These are phyloP conservation scores for Fusarium sp. DNA, from an alignment of 2,329 filamentous ascomycete genomes.

Conservation along the genomic window DNA sequence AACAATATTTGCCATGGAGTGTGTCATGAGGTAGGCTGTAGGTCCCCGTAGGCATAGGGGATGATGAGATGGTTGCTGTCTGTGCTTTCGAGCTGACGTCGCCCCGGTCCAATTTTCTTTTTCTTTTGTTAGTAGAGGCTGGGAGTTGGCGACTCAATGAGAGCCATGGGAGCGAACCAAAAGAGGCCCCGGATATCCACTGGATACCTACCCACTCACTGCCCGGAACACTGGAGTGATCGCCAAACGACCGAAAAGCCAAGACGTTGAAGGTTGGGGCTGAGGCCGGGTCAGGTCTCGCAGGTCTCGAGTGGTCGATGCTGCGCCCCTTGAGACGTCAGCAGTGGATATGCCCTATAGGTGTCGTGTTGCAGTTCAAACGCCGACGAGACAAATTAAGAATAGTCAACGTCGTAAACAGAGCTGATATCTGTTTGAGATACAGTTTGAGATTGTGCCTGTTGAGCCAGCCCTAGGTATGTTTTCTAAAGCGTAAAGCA, in stretches of 20 bases:
- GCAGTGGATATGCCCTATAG: constrained; percentile 32
- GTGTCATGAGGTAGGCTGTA: neutral
- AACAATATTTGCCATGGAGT: neutral
- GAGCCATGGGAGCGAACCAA: neutral
- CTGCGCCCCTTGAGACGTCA: constrained; percentile 42
- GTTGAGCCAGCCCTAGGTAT: neutral
- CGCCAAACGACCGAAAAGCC: constrained; percentile 22
- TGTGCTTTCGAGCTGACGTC: constrained; percentile 39
- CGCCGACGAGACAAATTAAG: constrained; percentile 23
- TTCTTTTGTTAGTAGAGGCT: constrained; percentile 11
- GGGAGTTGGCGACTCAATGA: neutral
- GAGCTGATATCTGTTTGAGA: neutral
- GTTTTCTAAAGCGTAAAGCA: neutral
- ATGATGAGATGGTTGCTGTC: constrained; percentile 23
- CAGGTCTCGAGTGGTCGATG: constrained; percentile 6
- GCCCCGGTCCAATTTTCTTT: constrained; percentile 32
- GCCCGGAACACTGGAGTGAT: constrained; percentile 9
- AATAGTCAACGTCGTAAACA: neutral
- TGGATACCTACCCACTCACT: neutral
- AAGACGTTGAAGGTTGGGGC: constrained; percentile 2
- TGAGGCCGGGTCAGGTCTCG: neutral
- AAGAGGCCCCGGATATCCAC: constrained; percentile 6
- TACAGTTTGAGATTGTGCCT: constrained; percentile 9
- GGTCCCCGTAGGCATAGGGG: neutral
- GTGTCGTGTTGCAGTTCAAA: constrained; percentile 19